Percentiles rank a stretch among this genome's conserved stretches.
Evolutionary conservation across 306 rosid genomes (phyloP).

Genomic region (Cyclanthera cordifolia): DNA sequence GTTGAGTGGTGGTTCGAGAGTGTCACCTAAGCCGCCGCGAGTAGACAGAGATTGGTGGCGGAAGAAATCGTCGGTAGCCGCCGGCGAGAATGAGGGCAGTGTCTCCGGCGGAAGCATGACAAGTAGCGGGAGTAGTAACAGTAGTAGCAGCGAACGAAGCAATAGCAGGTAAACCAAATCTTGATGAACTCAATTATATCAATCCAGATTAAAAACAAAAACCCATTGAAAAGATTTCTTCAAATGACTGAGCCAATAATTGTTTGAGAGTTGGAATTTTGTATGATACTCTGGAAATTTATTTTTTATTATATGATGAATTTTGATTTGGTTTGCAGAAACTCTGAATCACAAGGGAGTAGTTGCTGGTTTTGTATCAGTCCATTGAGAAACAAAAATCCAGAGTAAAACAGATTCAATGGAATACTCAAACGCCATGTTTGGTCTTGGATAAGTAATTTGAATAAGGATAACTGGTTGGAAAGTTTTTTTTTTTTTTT

Average conservation of each 20-base stretch:
- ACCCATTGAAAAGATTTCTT: too few species aligned
- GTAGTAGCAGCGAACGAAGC: constrained; percentile 28
- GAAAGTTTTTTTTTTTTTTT: too few species aligned
- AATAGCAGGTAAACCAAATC: constrained; percentile 8
- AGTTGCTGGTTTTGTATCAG: constrained; percentile 16
- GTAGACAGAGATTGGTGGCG: constrained; percentile 73
- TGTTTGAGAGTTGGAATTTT: neutral
- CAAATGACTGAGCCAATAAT: neutral
- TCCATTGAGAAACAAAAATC: constrained; percentile 8
- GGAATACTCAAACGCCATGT: too few species aligned
- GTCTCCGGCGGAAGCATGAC: constrained; percentile 40
- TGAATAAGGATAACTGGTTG: too few species aligned
- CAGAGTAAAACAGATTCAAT: neutral
- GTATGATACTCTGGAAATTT: neutral
- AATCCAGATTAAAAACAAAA: neutral
- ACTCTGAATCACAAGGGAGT: constrained; percentile 3
- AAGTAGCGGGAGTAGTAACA: constrained; percentile 47
- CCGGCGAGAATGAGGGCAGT: constrained; percentile 37
- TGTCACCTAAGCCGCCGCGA: constrained; percentile 51
- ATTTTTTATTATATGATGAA: too few species aligned
- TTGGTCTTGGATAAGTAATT: too few species aligned
- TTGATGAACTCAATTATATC: neutral
- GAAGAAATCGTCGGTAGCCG: constrained; percentile 33
- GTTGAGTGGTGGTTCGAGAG: constrained; percentile 31
- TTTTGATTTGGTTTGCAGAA: too few species aligned